Base-by-base conservation (phyloP, 176 grass and related monocot species). In the Thinopyrum elongatum region DNA sequence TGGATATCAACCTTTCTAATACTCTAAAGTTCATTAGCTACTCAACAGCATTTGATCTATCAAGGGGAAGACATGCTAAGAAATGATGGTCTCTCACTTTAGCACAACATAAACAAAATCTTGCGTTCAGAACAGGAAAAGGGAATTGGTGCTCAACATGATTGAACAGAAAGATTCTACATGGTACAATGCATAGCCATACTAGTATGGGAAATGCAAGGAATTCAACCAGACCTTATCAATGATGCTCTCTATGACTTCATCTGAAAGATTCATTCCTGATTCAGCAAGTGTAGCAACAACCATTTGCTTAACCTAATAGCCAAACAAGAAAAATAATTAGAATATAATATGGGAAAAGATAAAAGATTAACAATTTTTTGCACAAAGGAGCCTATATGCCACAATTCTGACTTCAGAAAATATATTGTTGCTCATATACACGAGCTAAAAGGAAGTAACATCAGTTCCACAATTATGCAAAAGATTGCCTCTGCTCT, bases 231-330 rank as follows among this genome's bases (percentile, higher is more conserved):
- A 10, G 41, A 92, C 87, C 91, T 92, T 92, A 77, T 92, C 91
- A 77, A 92, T 92, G 63, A 92, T 92, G 81, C 84, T 85, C 53
- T 92, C 91, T 36, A 92, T 92, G 62, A 92, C 87, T 71, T 92
- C 91, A 84, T 92, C 91, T 44, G 84, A 92, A 87, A 92, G 91
- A 81, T 92, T 90, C 91, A 92, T 90, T 74, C 91, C 91, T 36
- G 91, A 92, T 55, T 92, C 91, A 38, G 91, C 91, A 90, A 92
- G 91, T 82, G 91, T 92, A 60, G 87, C 87, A 83, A 92, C 91
- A 70, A 92, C 91, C 87, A 92, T 92, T 81, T 92, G 91, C 77
- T 92, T 92, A 81, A 92, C 91, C 91, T 92, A 63, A 86, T 21
- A 84, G 11, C 25, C 70, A 67, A 80, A 46, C 8, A 76, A 75